Base-by-base conservation (phyloP, 2,329 filamentous ascomycete genomes). In the Beauveria caledonica region DNA sequence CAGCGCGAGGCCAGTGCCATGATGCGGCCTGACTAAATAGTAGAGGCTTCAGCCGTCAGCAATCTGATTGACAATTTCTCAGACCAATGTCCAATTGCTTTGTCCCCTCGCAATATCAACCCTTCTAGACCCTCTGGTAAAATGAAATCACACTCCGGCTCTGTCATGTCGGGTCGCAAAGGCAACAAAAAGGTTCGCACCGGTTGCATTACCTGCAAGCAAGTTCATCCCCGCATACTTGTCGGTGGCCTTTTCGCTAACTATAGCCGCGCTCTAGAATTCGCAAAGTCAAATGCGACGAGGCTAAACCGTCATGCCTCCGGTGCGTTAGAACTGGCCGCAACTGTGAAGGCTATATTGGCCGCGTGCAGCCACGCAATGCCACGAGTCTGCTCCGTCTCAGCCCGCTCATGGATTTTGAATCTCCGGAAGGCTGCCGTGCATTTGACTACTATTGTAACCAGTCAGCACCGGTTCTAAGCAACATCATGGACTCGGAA, bases 121-220 rank as follows among this genome's bases (percentile, higher is more conserved):
- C 10, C 13, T 17, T 25, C n/a, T 5, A 21, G 42, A 2, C 19
- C 10, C 19, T 23, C 17, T 36, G 0, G 5, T n/a, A 45, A 11
- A 5, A 59, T 59, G 48, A 52, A 9, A 15, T 46, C 27, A 4
- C 1, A n/a, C 23, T 8, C 40, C 5, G n/a, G 9, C 13, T 13
- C 46, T 2, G 6, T n/a, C 15, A 27, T 25, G 1, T 10, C 68
- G 9, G 72, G 72, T 21, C 72, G 72, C 27, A 78, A 77, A 65
- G 76, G 76, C 15, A 77, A 71, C 51, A 76, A 73, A 66, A 78
- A 78, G 64, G 77, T 78, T 58, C 72, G 76, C 57, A 79, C 77
- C 7, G 80, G 80, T 15, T 83, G 80, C 68, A 72, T 80, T 60
- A 83, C 80, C 53, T 83, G 80, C 78, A 82, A 82, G 79, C 80